Evolutionary conservation across 805 yeast species (phyloP).

Genomic region (Candida silvicultrix): DNA sequence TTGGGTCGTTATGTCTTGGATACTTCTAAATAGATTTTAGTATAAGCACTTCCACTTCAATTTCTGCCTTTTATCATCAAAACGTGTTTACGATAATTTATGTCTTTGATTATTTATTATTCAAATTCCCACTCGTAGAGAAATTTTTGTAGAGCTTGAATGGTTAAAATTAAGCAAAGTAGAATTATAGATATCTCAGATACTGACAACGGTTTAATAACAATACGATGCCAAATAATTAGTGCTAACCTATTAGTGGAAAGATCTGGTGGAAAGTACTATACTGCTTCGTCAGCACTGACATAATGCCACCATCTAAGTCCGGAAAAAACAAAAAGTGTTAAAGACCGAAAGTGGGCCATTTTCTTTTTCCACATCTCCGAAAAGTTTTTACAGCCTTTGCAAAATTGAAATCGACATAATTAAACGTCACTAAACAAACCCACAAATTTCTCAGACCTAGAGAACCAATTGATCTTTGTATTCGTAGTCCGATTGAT

Average conservation of each 20-base stretch:
- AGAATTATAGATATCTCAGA: too few relatives aligned
- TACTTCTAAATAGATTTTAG: slow-evolving; percentile 31
- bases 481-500: neutral
- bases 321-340: too few relatives aligned
- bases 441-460: neutral
- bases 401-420: too few relatives aligned
- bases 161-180: too few relatives aligned
- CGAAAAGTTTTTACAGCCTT: neutral
- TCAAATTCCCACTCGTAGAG: neutral
- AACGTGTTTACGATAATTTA: neutral
- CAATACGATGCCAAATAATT: too few relatives aligned
- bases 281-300: neutral
- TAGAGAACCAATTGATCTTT: neutral
- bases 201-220: too few relatives aligned
- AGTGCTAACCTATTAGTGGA: too few relatives aligned
- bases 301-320: neutral
- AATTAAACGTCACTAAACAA: too few relatives aligned
- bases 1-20: slow-evolving; percentile 62
- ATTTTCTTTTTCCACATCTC: neutral
- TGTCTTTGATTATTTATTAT: neutral
- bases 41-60: too few relatives aligned
- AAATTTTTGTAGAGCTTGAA: too few relatives aligned
- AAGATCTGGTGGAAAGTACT: too few relatives aligned
- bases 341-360: too few relatives aligned
- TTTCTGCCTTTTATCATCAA: neutral